A percentile compares a stretch with the other conserved stretches of the same genome.
Evolutionary conservation across 257 asterid genomes (phyloP).

Genomic region (Linderniella brevidens): DNA sequence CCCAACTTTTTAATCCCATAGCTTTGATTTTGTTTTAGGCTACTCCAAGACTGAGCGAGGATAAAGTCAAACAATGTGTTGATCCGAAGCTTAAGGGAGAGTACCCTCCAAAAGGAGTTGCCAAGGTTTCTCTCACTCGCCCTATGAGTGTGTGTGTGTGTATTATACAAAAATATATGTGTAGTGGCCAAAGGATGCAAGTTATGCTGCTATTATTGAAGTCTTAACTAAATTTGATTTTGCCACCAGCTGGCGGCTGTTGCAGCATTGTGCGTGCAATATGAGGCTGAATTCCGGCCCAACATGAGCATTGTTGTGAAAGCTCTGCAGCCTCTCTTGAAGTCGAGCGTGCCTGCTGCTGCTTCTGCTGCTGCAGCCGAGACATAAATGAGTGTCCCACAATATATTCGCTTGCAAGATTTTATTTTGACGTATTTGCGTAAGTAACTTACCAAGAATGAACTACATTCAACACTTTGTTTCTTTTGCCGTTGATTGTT

Average conservation of each 20-base stretch:
- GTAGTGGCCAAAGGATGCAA: no score
- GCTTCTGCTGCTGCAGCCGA: not conserved
- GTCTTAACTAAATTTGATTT: not conserved
- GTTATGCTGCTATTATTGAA: no score
- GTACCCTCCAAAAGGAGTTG: conserved; percentile 81
- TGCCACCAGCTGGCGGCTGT: conserved; percentile 68
- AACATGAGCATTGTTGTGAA: conserved; percentile 87
- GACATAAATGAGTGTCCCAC: no score
- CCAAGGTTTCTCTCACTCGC: conserved; percentile 32
- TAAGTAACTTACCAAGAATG: no score
- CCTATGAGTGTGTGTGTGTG: no score
- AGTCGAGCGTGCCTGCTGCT: conserved; percentile 18
- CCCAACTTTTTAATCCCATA: no score
- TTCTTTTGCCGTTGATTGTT: no score
- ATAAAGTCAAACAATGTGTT: conserved; percentile 80
- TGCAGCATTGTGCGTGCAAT: conserved; percentile 85
- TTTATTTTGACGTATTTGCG: no score
- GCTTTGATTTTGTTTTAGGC: conserved; percentile 30
- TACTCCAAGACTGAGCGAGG: conserved; percentile 81
- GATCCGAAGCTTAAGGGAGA: conserved; percentile 74
- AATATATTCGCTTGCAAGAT: no score
- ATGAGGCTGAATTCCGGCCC: conserved; percentile 81
- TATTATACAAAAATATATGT: no score
- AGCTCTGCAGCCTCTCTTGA: conserved; percentile 76
- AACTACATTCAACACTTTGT: no score